These are phyloP conservation scores for Rosellinia necatrix DNA, from an alignment of 2,329 filamentous ascomycete genomes.

Conservation along the genomic window DNA sequence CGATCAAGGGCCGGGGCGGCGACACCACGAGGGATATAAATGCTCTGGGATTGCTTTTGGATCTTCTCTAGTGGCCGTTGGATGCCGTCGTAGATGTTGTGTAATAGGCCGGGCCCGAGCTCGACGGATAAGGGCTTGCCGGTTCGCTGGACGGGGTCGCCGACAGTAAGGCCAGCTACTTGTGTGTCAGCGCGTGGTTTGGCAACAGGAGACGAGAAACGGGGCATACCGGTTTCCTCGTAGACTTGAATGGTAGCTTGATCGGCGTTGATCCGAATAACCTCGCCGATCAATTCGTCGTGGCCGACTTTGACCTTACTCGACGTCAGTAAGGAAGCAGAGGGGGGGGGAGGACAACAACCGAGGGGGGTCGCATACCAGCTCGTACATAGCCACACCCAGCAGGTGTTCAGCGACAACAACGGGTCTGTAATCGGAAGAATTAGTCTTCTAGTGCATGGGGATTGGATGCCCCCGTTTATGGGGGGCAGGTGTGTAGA, in stretches of 20 bases:
- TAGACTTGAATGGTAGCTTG: conserved; percentile 98
- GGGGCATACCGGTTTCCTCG: conserved; percentile 85
- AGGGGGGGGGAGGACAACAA: neutral
- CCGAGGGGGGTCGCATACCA: conserved; percentile 64
- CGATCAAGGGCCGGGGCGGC: conserved; percentile 85
- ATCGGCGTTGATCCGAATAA: conserved; percentile 95
- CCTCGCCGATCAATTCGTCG: conserved; percentile 90
- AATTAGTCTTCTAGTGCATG: conserved; percentile 40
- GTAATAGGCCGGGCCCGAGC: conserved; percentile 93
- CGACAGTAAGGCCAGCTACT: conserved; percentile 89
- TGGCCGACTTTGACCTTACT: conserved; percentile 85
- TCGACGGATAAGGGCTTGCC: conserved; percentile 97
- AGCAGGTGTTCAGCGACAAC: conserved; percentile 98
- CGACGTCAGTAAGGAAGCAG: conserved; percentile 21
- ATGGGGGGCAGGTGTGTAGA: too few species aligned
- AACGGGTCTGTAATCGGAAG: conserved; percentile 71
- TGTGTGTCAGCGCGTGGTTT: conserved; percentile 2
- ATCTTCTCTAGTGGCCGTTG: conserved; percentile 92
- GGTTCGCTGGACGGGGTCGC: conserved; percentile 87
- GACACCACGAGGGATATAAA: conserved; percentile 97
- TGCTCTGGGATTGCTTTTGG: conserved; percentile 75
- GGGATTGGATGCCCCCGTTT: too few species aligned
- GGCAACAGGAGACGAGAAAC: neutral
- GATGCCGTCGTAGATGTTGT: conserved; percentile 99
- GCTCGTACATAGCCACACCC: conserved; percentile 99